A percentile compares a stretch with the other conserved stretches of the same genome.
Conservation (phyloP, 306 rosid species). For the Cucurbita pepo region DNA sequence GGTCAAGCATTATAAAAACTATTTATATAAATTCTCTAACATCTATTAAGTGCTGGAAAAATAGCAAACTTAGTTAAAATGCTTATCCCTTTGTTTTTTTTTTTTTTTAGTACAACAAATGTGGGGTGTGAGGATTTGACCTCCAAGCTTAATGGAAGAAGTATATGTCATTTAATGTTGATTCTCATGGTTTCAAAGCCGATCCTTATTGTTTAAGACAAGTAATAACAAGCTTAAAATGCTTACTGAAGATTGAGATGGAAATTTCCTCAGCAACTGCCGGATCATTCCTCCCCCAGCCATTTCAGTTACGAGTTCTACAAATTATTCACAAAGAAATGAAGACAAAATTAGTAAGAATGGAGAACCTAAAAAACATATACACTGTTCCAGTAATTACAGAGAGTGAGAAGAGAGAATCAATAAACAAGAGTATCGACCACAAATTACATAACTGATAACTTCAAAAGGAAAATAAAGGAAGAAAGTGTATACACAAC, state of each 20-base stretch:
- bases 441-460: neutral
- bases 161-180: too few species aligned
- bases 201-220: neutral
- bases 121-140: too few species aligned
- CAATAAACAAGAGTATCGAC: too few species aligned
- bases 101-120: too few species aligned
- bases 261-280: conserved; percentile 58
- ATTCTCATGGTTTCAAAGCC: neutral
- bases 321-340: neutral
- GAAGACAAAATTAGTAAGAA: neutral
- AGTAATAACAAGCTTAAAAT: neutral
- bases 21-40: neutral
- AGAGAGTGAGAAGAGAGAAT: too few species aligned
- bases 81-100: too few species aligned
- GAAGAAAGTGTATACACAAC: neutral
- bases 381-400: too few species aligned
- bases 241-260: conserved; percentile 44
- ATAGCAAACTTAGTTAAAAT: neutral
- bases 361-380: too few species aligned
- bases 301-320: conserved; percentile 41
- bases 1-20: neutral
- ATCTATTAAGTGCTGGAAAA: neutral
- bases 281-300: conserved; percentile 66
- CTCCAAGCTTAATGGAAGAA: too few species aligned
- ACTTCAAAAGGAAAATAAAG: neutral